Evolutionary conservation across 2,329 filamentous ascomycete genomes (phyloP).

Genomic region (Nemania diffusa): DNA sequence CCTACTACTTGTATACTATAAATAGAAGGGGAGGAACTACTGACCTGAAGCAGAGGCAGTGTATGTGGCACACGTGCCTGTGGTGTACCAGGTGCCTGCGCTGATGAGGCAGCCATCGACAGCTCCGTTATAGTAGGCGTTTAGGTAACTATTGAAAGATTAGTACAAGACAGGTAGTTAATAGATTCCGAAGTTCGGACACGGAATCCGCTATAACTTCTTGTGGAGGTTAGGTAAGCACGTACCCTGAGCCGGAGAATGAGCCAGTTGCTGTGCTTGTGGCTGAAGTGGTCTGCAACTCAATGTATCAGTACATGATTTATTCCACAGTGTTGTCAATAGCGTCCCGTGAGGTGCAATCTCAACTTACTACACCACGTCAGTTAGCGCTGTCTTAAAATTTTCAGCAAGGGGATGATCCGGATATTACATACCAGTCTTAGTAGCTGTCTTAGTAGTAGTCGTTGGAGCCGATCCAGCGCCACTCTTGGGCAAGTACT

Average conservation of each 20-base stretch:
- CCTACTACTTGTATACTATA: background rate
- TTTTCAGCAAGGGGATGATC: background rate
- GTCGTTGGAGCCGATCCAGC: constrained; percentile 40
- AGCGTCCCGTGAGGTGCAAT: background rate
- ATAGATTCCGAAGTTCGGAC: background rate
- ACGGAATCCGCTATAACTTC: background rate
- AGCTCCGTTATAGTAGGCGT: constrained; percentile 61
- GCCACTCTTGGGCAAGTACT: constrained; percentile 69
- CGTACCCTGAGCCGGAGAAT: constrained; percentile 59
- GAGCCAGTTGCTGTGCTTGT: constrained; percentile 51
- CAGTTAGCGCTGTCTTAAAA: background rate
- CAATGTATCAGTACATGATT: background rate
- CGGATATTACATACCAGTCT: constrained; percentile 36
- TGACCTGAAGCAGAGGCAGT: constrained; percentile 58
- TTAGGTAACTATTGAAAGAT: constrained; percentile 57
- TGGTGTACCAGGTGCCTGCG: constrained; percentile 73
- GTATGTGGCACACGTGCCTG: constrained; percentile 74
- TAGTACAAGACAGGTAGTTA: background rate
- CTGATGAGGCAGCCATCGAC: constrained; percentile 74
- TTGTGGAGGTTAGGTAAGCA: background rate
- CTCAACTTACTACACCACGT: constrained; percentile 24
- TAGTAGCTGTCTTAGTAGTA: constrained; percentile 50
- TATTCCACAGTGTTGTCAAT: constrained; percentile 39
- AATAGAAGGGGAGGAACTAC: background rate
- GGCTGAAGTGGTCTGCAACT: constrained; percentile 47